Conservation (phyloP, 2,329 filamentous ascomycete genomes). For the Paecilomyces sp. region DNA sequence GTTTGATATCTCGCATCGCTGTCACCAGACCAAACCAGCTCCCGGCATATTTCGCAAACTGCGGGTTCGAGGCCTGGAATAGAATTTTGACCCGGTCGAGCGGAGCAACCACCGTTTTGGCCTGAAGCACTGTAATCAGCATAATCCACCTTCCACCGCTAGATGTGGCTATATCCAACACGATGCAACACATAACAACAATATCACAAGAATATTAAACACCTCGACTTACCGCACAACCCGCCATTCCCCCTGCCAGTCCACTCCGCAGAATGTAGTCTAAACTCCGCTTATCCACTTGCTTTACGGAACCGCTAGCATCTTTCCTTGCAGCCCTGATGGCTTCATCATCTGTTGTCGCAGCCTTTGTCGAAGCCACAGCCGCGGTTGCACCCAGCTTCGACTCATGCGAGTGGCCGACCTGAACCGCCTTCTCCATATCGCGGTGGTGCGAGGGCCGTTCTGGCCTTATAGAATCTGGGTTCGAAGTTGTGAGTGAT, state of each 20-base stretch:
- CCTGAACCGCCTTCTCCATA: conserved; percentile 26
- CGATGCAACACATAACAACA: background rate
- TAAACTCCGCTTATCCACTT: conserved; percentile 62
- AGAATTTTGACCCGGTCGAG: conserved; percentile 98
- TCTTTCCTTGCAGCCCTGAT: conserved; percentile 8
- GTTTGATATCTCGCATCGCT: conserved; percentile 79
- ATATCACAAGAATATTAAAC: background rate
- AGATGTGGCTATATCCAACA: background rate
- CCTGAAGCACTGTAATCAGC: conserved; percentile 45
- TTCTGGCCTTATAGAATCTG: conserved; percentile 1
- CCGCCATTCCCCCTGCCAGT: conserved; percentile 80
- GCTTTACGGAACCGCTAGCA: conserved; percentile 20
- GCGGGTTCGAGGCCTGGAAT: conserved; percentile 90
- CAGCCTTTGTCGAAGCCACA: conserved; percentile 5
- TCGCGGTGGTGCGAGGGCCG: conserved; percentile 11
- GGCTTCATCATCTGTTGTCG: conserved; percentile 8
- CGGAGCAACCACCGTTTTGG: conserved; percentile 90
- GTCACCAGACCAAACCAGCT: conserved; percentile 78
- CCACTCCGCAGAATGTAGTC: conserved; percentile 81
- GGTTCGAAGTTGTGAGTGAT: background rate
- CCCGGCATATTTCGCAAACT: conserved; percentile 87
- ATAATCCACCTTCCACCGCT: conserved; percentile 3
- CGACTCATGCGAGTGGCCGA: conserved; percentile 9
- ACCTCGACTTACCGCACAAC: conserved; percentile 67
- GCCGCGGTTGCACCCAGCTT: background rate